Percentiles rank a stretch among this genome's conserved stretches.
phyloP scores from a whole-genome alignment of 371 early-diverging fungal genomes.

The Circinella umbellata region DNA sequence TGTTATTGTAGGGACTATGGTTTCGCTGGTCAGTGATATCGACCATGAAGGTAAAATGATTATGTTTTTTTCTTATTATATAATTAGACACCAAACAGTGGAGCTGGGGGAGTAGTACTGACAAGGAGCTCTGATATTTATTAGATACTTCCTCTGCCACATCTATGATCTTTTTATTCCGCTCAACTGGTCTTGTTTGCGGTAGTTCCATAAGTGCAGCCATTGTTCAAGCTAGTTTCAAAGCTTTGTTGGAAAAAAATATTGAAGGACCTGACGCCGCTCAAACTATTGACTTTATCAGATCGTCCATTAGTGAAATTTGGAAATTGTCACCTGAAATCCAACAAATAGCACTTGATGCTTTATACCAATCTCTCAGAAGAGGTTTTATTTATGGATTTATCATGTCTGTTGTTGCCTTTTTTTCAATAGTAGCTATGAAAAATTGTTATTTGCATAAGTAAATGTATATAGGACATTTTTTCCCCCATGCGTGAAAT shows the following conservation, averaged over 20 bases:
- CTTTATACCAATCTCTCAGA: constrained; percentile 19
- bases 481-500: no score
- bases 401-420: constrained; percentile 25
- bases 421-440: constrained; percentile 22
- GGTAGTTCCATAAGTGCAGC: constrained; percentile 45
- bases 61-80: not conserved
- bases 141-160: constrained; percentile 49
- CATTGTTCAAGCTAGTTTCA: constrained; percentile 48
- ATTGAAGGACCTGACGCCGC: constrained; percentile 44
- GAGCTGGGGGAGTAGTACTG: no score
- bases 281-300: constrained; percentile 41
- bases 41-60: constrained; percentile 28
- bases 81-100: no score
- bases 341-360: constrained; percentile 27
- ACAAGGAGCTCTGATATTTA: not conserved
- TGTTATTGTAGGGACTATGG: constrained; percentile 48
- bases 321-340: constrained; percentile 31
- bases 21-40: constrained; percentile 51
- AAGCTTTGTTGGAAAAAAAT: constrained; percentile 22
- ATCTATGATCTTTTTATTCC: constrained; percentile 54
- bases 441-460: constrained; percentile 19
- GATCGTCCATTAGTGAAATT: constrained; percentile 41
- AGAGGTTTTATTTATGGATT: constrained; percentile 29
- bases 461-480: not conserved
- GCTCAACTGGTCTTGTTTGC: constrained; percentile 49